Conservation (phyloP, 2,329 filamentous ascomycete genomes). For the Chaetomiaceae sp. region DNA sequence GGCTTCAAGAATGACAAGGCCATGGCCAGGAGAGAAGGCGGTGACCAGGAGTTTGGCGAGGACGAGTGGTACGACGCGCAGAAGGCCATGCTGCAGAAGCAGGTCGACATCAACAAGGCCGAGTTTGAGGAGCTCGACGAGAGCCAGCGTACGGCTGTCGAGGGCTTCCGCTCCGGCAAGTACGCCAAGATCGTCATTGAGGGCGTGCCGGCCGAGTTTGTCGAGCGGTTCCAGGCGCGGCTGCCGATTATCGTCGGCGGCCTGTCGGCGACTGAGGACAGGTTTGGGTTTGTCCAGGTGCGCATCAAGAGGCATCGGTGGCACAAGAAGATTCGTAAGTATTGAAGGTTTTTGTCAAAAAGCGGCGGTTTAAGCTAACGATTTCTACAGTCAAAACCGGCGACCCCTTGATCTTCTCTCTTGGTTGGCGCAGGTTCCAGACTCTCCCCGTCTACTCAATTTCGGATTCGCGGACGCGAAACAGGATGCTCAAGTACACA, state of each 20-base stretch:
- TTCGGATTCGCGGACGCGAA: constrained; percentile 84
- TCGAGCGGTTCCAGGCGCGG: constrained; percentile 70
- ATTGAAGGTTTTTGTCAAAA: too few relatives aligned
- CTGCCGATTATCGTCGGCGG: constrained; percentile 86
- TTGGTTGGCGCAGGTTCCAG: constrained; percentile 95
- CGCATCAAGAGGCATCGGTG: constrained; percentile 95
- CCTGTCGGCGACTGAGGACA: constrained; percentile 86
- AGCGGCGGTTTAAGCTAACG: too few relatives aligned
- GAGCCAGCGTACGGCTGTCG: constrained; percentile 71
- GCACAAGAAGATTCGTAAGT: constrained; percentile 84
- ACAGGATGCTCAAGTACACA: constrained; percentile 98
- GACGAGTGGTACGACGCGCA: constrained; percentile 99
- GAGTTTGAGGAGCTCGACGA: constrained; percentile 89
- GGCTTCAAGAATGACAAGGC: constrained; percentile 89
- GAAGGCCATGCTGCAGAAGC: constrained; percentile 90
- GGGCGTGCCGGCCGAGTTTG: constrained; percentile 85
- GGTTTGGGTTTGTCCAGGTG: constrained; percentile 91
- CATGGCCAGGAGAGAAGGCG: constrained; percentile 63
- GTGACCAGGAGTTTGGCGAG: constrained; percentile 80
- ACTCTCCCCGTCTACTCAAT: constrained; percentile 89
- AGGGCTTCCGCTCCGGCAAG: constrained; percentile 85
- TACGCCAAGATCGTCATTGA: constrained; percentile 90
- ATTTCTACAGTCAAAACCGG: constrained; percentile 70
- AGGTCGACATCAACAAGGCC: constrained; percentile 91
- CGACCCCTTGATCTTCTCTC: constrained; percentile 92